Evolutionary conservation across 192 early-diverging fungal species (phyloP), one percentile per base, ranked within the genome.

Genomic region (Allomyces javanicus): DNA sequence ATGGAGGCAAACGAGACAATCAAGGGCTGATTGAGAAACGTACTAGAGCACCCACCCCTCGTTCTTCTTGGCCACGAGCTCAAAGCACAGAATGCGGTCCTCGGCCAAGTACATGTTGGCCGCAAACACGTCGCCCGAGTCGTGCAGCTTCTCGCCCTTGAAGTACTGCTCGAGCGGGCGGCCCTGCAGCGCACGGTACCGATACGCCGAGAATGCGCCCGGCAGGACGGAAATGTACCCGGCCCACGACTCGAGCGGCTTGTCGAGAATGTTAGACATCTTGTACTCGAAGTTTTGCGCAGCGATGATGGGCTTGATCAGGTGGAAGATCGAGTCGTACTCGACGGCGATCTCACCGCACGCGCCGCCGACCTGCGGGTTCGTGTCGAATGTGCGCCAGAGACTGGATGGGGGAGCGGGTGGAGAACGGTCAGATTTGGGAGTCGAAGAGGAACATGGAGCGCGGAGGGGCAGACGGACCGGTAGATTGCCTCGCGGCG

Each of bases 221-320:
- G 94, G 94, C 9, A 96, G 78, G 63, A 94, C 94, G 0, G 90
- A 89, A 65, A 96, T 96, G 77, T 93, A 93, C 40, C 93, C 93
- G 81, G 92, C 94, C 21, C 93, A 85, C 21, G 88, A 91, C 70
- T 90, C 89, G 61, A 89, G 77, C 26, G 87, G 84, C 66, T 89
- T 89, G 68, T 88, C 86, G n/a, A 89, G 72, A 65, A 87, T 87
- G 68, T 79, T 81, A 0, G 80, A 77, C 76, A 79, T 80, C 65
- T 87, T 87, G 78, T 86, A 89, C 70, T 90, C 88, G 73, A 89
- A 90, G 69, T 91, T 88, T 66, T 90, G 89, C 4, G 87, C 76
- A 0, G 86, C 87, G 24, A 89, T 86, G 14, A 90, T 64, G 3
- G 87, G 87, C 65, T 87, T 90, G 44, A 84, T 62, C 11, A 87